These are phyloP conservation scores for Hymenotorrendiella dingleyae DNA, from an alignment of 2,329 filamentous ascomycete species.

Conservation along the genomic window DNA sequence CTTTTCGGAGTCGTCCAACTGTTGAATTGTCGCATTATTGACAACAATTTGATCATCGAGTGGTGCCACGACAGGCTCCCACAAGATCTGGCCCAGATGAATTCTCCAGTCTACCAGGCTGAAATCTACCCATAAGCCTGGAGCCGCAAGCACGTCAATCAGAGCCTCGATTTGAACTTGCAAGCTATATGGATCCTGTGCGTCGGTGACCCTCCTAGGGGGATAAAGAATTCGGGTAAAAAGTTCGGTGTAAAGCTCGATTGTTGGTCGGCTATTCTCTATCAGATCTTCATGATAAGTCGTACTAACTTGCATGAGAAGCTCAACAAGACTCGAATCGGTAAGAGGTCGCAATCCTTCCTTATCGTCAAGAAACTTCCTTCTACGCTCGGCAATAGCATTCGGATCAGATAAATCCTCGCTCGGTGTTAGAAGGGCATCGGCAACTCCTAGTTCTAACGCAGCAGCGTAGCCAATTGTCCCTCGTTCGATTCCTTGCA, in stretches of 20 bases:
- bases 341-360: conserved; percentile 45
- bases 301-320: conserved; percentile 46
- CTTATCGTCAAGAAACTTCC: conserved; percentile 30
- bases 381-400: conserved; percentile 19
- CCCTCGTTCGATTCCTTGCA: conserved; percentile 65
- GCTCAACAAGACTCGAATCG: conserved; percentile 52
- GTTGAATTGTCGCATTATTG: conserved; percentile 41
- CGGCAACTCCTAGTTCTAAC: conserved; percentile 58
- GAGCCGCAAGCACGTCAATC: conserved; percentile 56
- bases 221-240: conserved; percentile 55
- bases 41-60: conserved; percentile 47
- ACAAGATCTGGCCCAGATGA: conserved; percentile 64
- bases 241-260: conserved; percentile 56
- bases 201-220: conserved; percentile 49
- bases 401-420: conserved; percentile 1
- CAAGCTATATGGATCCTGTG: conserved; percentile 54
- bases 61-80: conserved; percentile 50
- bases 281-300: conserved; percentile 49
- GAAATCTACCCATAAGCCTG: conserved; percentile 70
- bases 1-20: conserved; percentile 53
- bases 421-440: conserved; percentile 41
- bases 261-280: conserved; percentile 43
- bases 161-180: conserved; percentile 65
- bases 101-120: conserved; percentile 71
- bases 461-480: conserved; percentile 65